Conservation (phyloP, 78 protist species). For the Tieghemostelium lacteum region DNA sequence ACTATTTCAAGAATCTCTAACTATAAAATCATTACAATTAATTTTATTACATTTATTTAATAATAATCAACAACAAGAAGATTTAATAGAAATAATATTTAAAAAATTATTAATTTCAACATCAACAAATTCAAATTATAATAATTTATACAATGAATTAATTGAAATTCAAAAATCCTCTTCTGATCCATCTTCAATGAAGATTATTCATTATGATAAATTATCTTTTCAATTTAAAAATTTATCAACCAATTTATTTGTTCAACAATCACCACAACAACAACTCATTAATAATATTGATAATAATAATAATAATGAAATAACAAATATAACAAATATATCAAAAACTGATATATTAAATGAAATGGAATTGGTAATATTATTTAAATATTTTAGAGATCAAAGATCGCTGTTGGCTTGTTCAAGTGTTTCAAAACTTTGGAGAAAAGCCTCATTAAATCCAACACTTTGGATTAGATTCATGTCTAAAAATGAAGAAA, state of each 20-base stretch:
- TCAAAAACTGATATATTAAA: too few species aligned
- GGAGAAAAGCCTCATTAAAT: slow-evolving; percentile 57
- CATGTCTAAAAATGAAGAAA: background rate
- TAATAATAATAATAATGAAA: background rate
- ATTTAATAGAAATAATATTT: too few species aligned
- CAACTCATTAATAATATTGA: background rate
- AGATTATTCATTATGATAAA: background rate
- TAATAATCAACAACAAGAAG: background rate
- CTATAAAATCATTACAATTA: background rate
- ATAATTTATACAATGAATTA: too few species aligned
- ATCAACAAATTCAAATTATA: background rate
- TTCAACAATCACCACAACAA: background rate
- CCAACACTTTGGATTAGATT: slow-evolving; percentile 49
- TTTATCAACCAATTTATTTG: background rate
- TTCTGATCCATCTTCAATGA: background rate
- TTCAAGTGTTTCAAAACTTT: slow-evolving; percentile 30
- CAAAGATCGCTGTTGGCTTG: slow-evolving; percentile 2
- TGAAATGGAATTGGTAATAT: slow-evolving; percentile 12
- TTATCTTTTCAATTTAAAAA: too few species aligned
- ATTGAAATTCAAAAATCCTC: background rate
- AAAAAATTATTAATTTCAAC: too few species aligned
- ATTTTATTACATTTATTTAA: background rate
- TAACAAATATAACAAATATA: too few species aligned
- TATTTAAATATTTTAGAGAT: slow-evolving; percentile 28
- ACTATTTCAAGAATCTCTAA: background rate